Conservation (phyloP, 2,329 filamentous ascomycete species). For the Raffaelea arxii region DNA sequence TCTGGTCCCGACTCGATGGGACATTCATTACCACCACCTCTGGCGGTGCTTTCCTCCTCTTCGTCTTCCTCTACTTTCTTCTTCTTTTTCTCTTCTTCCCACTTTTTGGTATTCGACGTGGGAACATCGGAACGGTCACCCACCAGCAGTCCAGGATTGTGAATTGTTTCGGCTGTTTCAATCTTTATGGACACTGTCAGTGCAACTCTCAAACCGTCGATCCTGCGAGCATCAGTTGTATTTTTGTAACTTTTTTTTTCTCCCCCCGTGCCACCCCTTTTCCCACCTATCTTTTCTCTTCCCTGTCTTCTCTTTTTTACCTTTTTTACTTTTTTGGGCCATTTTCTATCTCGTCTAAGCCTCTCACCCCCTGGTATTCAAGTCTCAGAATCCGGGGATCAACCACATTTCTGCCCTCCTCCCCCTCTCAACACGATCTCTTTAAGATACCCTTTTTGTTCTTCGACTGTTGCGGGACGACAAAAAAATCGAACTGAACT, state of each 20-base stretch:
- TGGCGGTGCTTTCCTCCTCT: constrained; percentile 14
- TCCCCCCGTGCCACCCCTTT: neutral
- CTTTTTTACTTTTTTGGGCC: neutral
- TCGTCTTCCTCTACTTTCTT: neutral
- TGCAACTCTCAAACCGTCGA: constrained; percentile 29
- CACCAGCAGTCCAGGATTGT: constrained; percentile 17
- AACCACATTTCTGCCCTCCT: no score
- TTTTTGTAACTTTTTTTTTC: constrained; percentile 5
- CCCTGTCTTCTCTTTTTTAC: neutral
- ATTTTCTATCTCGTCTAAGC: neutral
- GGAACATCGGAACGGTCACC: constrained; percentile 11
- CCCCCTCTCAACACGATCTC: no score
- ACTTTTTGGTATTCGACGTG: constrained; percentile 11
- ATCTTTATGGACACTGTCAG: constrained; percentile 24
- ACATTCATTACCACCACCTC: constrained; percentile 7
- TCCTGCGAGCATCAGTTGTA: constrained; percentile 20
- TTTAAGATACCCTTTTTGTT: no score
- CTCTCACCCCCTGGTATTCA: no score
- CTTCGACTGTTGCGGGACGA: no score
- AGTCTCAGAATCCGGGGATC: no score
- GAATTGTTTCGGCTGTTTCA: constrained; percentile 31
- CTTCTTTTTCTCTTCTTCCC: no score
- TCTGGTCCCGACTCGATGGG: constrained; percentile 1
- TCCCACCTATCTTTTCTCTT: neutral
- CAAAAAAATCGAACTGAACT: no score